Percentiles rank a stretch among this genome's conserved stretches.
These are phyloP conservation scores for Paecilomyces formosus DNA, from an alignment of 2,329 filamentous ascomycete genomes.

Conservation along the genomic window DNA sequence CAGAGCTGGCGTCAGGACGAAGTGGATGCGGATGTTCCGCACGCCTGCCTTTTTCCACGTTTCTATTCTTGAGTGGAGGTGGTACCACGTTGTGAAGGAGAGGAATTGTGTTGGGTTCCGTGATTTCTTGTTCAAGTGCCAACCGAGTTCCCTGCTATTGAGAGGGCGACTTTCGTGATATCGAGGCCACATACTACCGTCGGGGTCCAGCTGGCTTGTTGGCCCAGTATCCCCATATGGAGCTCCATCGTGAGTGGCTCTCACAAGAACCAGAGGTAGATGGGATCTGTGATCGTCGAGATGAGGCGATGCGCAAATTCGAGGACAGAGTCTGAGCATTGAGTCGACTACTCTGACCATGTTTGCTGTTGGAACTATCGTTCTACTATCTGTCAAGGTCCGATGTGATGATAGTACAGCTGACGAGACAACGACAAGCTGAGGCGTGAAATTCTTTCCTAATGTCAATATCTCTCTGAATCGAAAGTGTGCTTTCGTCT, in stretches of 20 bases:
- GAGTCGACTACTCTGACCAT: background rate
- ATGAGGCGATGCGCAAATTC: background rate
- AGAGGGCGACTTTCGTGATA: background rate
- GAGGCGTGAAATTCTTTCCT: no score
- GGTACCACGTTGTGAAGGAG: background rate
- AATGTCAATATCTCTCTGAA: no score
- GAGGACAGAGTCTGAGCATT: background rate
- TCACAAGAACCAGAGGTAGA: background rate
- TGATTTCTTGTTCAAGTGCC: background rate
- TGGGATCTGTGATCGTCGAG: background rate
- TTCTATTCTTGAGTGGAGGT: background rate
- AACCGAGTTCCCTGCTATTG: background rate
- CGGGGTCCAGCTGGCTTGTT: background rate
- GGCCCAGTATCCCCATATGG: background rate
- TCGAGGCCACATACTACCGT: background rate
- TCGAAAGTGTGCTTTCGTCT: no score
- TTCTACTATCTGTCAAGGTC: no score
- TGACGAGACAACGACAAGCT: no score
- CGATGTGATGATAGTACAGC: no score
- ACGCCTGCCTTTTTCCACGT: background rate
- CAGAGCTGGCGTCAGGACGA: background rate
- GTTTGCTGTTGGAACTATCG: background rate
- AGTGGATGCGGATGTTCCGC: background rate
- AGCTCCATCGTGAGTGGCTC: background rate
- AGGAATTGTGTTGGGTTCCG: background rate